Evolutionary conservation across 371 early-diverging fungal species (phyloP).

Genomic region (Funneliformis caledonium): DNA sequence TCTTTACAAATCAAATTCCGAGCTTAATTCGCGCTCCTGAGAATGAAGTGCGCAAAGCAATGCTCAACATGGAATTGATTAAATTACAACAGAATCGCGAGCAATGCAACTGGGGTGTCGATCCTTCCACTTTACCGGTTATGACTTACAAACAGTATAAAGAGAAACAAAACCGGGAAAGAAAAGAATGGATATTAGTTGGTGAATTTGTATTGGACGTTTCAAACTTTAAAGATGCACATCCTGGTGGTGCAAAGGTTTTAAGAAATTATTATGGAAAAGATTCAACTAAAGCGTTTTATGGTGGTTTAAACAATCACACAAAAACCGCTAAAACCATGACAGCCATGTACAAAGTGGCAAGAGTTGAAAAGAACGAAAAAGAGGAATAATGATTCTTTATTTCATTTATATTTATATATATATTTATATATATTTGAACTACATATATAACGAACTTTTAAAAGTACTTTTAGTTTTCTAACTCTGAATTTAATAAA

Average conservation of each 20-base stretch:
- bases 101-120: slow-evolving; percentile 73
- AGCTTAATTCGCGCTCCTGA: slow-evolving; percentile 72
- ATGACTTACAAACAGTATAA: slow-evolving; percentile 76
- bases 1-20: neutral
- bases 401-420: too few relatives aligned
- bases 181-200: slow-evolving; percentile 74
- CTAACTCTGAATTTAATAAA: too few relatives aligned
- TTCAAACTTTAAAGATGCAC: slow-evolving; percentile 80
- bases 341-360: slow-evolving; percentile 52
- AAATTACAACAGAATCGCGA: slow-evolving; percentile 63
- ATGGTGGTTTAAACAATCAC: slow-evolving; percentile 86
- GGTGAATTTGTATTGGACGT: slow-evolving; percentile 91
- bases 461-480: too few relatives aligned
- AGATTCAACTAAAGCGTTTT: slow-evolving; percentile 84
- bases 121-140: slow-evolving; percentile 70
- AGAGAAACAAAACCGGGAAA: slow-evolving; percentile 51
- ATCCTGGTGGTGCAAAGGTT: slow-evolving; percentile 88
- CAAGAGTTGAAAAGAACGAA: slow-evolving; percentile 34
- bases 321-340: slow-evolving; percentile 57
- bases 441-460: too few relatives aligned
- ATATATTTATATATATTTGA: too few relatives aligned
- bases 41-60: slow-evolving; percentile 88
- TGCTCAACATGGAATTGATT: slow-evolving; percentile 80
- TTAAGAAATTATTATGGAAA: slow-evolving; percentile 77
- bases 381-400: neutral